Evolutionary conservation across 176 grass and related monocot genomes (phyloP), one percentile per base, ranked within the genome.

Genomic region (Puccinellia tenuiflora): DNA sequence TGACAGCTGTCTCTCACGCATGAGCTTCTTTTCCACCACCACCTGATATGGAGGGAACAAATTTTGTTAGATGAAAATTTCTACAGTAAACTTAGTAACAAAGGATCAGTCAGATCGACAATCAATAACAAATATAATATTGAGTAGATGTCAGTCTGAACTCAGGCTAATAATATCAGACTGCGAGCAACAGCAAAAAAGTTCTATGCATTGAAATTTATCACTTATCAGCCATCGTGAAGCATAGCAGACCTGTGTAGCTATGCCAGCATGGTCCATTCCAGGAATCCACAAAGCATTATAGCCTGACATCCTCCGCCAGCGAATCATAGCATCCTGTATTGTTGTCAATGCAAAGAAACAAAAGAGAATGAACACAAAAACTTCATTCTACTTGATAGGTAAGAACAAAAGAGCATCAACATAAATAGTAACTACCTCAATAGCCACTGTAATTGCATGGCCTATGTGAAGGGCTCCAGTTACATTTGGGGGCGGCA

Each of bases 1-100:
- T 2, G 90, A 91, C 82, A 97, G 78, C 51, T 97, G 91, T 42
- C 59, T 97, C 89, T 97, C 95, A 70, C 86, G 88, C 95, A 97
- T 97, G 43, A 97, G 83, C 51, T 92, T 97, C 86, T 92, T 97
- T 81, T 97, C 95, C 71, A 97, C 92, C 6, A 97, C 95, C 68
- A 97, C 95, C 92, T 94, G 68, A 50, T 28, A 83, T 79, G 67
- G n/a, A 85, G 3, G 35, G 55, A 89, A 68, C 18, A 69, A 61
- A 9, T 33, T 37, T 69, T 45, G 48, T 81, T 63, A 88, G 16
- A 78, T 60, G 25, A 79, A 57, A 80, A 18, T 79, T 39, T 16
- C 39, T 79, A 68, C 7, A 5, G 15, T 79, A 14, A 62, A 43
- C n/a, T 47, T 43, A 31, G 22, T 30, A 79, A 47, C 25, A 48